phyloP scores from a whole-genome alignment of 2,329 filamentous ascomycete genomes.

The Talaromyces piceae region DNA sequence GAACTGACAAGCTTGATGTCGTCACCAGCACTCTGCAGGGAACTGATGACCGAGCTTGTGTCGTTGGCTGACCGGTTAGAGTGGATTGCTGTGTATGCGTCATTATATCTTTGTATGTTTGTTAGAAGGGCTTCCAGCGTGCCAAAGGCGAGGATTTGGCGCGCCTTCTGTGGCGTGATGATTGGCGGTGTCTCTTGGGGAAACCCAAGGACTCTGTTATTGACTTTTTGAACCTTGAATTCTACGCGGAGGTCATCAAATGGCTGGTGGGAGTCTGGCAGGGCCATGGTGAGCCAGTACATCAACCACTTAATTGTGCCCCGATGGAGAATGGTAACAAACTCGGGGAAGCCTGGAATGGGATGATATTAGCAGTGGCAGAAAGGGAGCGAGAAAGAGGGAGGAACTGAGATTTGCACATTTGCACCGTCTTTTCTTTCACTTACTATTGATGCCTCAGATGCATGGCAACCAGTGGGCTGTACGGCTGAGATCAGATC shows the following conservation, averaged over 20 bases:
- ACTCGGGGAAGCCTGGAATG: too few relatives aligned
- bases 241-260: background rate
- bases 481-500: background rate
- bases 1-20: background rate
- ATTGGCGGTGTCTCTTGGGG: background rate
- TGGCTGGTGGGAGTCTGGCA: too few relatives aligned
- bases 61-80: background rate
- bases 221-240: background rate
- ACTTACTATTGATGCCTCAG: background rate
- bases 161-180: background rate
- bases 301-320: too few relatives aligned
- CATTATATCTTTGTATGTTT: background rate
- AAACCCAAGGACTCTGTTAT: background rate
- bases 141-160: background rate
- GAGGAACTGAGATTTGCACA: too few relatives aligned
- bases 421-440: too few relatives aligned
- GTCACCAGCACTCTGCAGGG: background rate
- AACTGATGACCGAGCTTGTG: background rate
- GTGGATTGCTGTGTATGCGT: background rate
- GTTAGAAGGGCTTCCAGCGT: background rate
- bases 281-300: background rate
- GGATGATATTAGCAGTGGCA: too few relatives aligned
- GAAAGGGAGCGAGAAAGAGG: too few relatives aligned
- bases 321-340: too few relatives aligned
- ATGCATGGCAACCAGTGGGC: background rate